Conservation (phyloP, 2,329 filamentous ascomycete species). For the Emergomyces orientalis region DNA sequence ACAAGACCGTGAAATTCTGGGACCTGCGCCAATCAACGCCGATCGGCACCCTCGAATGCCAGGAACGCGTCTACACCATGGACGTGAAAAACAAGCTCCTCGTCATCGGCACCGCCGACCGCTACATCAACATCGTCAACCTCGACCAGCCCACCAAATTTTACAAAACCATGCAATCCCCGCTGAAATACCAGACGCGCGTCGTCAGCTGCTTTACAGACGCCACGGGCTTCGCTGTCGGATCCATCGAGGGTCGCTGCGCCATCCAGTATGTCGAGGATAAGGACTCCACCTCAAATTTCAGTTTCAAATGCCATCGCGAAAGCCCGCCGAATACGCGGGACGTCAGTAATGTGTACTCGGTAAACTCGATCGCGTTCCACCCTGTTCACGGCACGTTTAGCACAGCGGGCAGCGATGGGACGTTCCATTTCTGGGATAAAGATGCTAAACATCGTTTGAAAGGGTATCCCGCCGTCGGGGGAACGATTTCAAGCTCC, state of each 20-base stretch:
- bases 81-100: conserved; percentile 81
- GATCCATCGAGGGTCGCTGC: conserved; percentile 92
- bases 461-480: conserved; percentile 77
- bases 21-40: conserved; percentile 43
- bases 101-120: conserved; percentile 85
- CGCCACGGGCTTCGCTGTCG: conserved; percentile 83
- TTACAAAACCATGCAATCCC: conserved; percentile 93
- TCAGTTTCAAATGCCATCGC: conserved; percentile 98
- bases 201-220: conserved; percentile 93
- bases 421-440: conserved; percentile 74
- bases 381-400: conserved; percentile 97
- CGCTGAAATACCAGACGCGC: conserved; percentile 95
- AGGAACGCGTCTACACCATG: conserved; percentile 66
- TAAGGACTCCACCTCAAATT: conserved; percentile 83
- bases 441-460: conserved; percentile 81
- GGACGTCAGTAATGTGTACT: conserved; percentile 80
- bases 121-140: conserved; percentile 93
- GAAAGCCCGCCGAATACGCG: conserved; percentile 55
- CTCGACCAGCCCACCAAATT: conserved; percentile 79
- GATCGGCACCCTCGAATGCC: conserved; percentile 39
- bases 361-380: conserved; percentile 96
- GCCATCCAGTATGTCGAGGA: conserved; percentile 98
- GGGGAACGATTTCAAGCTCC: conserved; percentile 79
- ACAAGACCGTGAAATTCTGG: conserved; percentile 50
- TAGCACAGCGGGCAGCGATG: conserved; percentile 88